Evolutionary conservation across 768 basidiomycete genomes (phyloP).

Genomic region (Termitomyces sp.): DNA sequence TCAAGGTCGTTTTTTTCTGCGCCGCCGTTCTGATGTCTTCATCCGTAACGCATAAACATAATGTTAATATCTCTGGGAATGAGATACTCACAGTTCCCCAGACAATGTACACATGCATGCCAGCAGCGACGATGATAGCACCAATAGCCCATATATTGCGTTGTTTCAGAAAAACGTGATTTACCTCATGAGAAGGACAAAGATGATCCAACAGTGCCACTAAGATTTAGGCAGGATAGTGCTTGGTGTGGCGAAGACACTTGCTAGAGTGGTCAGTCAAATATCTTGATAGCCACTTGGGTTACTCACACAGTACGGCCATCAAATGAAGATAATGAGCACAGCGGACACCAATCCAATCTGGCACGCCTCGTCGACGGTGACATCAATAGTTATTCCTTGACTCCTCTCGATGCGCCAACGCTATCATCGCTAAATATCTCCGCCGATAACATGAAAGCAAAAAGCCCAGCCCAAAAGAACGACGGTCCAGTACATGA

Average conservation of each 20-base stretch:
- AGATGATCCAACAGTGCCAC: constrained; percentile 28
- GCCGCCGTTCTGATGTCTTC: too few species aligned
- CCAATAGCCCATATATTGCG: constrained; percentile 29
- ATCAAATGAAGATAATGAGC: constrained; percentile 35
- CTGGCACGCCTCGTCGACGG: not conserved
- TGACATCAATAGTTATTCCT: not conserved
- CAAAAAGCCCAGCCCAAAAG: not conserved
- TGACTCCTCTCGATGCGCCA: not conserved
- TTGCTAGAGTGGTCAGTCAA: constrained; percentile 4
- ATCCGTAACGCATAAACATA: too few species aligned
- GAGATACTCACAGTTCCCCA: not conserved
- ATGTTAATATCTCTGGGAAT: not conserved
- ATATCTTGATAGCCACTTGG: not conserved
- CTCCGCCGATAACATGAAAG: not conserved
- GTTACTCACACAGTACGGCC: constrained; percentile 27
- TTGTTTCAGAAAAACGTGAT: not conserved
- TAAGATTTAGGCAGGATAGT: constrained; percentile 20
- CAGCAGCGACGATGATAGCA: constrained; percentile 21
- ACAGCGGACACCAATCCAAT: constrained; percentile 27
- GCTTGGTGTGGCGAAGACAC: constrained; percentile 32
- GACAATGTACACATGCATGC: not conserved
- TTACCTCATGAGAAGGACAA: constrained; percentile 12
- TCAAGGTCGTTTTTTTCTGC: too few species aligned
- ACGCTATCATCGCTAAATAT: not conserved
- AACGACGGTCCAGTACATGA: not conserved